These are phyloP conservation scores for Solanum megistacrolobum DNA, from an alignment of 257 asterid genomes.

Conservation along the genomic window DNA sequence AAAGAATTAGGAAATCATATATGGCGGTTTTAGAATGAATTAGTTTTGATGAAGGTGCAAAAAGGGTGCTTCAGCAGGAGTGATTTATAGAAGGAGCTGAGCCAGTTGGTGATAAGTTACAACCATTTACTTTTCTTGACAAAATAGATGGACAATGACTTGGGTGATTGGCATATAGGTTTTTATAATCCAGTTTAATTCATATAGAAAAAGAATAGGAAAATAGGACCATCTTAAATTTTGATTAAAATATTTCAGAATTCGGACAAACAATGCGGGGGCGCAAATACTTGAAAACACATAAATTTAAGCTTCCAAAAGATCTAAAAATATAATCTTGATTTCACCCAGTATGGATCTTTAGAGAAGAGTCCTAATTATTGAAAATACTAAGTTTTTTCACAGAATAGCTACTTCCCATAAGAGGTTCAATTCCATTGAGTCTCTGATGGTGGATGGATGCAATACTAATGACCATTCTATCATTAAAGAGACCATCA, in stretches of 20 bases:
- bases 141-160: background rate
- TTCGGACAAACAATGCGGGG: background rate
- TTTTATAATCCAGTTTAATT: background rate
- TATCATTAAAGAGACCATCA: too few relatives aligned
- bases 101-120: background rate
- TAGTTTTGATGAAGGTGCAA: background rate
- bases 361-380: background rate
- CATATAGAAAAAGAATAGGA: background rate
- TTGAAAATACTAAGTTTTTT: background rate
- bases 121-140: background rate
- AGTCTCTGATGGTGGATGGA: too few relatives aligned
- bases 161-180: background rate
- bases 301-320: background rate
- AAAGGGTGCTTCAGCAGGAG: background rate
- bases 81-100: background rate
- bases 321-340: background rate
- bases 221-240: background rate
- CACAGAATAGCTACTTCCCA: too few relatives aligned
- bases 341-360: background rate
- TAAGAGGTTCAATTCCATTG: too few relatives aligned
- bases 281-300: background rate
- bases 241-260: background rate
- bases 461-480: too few relatives aligned
- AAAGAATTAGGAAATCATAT: background rate
- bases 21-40: background rate